Evolutionary conservation across 441 rosid genomes (phyloP).

Genomic region (Manihot esculenta): DNA sequence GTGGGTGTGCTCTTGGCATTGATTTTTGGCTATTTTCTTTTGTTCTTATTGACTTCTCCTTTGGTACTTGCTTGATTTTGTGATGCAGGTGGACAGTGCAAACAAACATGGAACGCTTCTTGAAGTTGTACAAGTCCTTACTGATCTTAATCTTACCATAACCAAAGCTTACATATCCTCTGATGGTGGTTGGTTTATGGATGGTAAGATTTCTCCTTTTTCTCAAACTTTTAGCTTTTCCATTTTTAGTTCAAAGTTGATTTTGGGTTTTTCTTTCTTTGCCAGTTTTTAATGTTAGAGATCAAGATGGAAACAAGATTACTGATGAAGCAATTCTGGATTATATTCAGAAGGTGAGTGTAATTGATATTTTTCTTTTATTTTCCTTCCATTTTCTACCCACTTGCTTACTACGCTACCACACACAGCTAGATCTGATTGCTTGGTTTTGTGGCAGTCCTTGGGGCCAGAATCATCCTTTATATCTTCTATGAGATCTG

Average conservation of each 20-base stretch:
- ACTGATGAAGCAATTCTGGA: slow-evolving; percentile 66
- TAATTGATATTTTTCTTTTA: not conserved
- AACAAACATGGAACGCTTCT: slow-evolving; percentile 46
- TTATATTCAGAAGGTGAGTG: slow-evolving; percentile 69
- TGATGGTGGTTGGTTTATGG: slow-evolving; percentile 94
- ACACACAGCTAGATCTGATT: slow-evolving; percentile 4
- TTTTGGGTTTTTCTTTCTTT: slow-evolving; percentile 13
- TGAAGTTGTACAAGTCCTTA: slow-evolving; percentile 51
- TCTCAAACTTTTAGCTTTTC: not conserved
- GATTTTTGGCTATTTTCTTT: not conserved
- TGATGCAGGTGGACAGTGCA: slow-evolving; percentile 42
- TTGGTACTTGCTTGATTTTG: slow-evolving; percentile 12
- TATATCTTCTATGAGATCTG: slow-evolving; percentile 58
- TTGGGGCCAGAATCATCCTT: slow-evolving; percentile 81
- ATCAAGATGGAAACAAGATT: slow-evolving; percentile 82
- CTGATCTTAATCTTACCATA: slow-evolving; percentile 46
- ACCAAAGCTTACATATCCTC: slow-evolving; percentile 53
- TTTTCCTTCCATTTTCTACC: not conserved
- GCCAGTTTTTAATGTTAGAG: slow-evolving; percentile 78
- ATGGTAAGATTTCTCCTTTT: slow-evolving; percentile 47
- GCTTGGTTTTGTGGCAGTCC: slow-evolving; percentile 42
- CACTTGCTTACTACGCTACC: not conserved
- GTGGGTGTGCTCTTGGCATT: slow-evolving; percentile 10
- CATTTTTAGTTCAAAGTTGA: slow-evolving; percentile 16
- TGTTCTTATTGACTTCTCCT: slow-evolving; percentile 8